Evolutionary conservation across 352 stramenopile species (phyloP).

Genomic region (Pythium aquatile): DNA sequence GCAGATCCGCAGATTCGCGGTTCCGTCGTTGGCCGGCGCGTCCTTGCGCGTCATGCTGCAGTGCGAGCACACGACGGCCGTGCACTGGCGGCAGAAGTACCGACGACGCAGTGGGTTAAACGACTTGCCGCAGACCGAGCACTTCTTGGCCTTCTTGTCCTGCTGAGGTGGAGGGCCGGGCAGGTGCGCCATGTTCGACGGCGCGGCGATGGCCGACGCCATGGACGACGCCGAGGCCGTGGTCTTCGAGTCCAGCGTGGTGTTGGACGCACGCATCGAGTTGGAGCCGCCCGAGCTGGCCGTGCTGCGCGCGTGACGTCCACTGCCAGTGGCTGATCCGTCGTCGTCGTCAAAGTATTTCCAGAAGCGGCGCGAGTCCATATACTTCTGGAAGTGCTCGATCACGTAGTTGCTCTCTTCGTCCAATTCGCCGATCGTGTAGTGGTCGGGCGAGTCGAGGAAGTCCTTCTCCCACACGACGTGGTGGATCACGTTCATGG

Average conservation of each 20-base stretch:
- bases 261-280: constrained; percentile 23
- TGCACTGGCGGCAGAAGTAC: constrained; percentile 70
- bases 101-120: constrained; percentile 79
- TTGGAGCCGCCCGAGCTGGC: constrained; percentile 30
- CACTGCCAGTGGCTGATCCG: constrained; percentile 22
- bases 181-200: constrained; percentile 1
- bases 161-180: constrained; percentile 9
- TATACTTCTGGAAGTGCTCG: constrained; percentile 78
- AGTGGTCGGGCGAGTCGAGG: constrained; percentile 71
- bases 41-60: constrained; percentile 66
- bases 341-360: constrained; percentile 58
- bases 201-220: constrained; percentile 1
- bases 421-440: constrained; percentile 59
- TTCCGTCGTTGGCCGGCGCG: constrained; percentile 47
- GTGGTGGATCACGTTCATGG: constrained; percentile 86
- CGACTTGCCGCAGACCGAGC: constrained; percentile 72
- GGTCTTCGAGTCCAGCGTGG: constrained; percentile 27
- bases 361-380: constrained; percentile 83
- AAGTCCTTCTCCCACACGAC: constrained; percentile 86
- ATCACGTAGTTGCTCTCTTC: constrained; percentile 62
- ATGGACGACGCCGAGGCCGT: constrained; percentile 9
- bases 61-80: constrained; percentile 59
- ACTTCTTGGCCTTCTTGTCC: constrained; percentile 74
- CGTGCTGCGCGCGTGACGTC: constrained; percentile 31
- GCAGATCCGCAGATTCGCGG: constrained; percentile 61